These are phyloP conservation scores for Colletotrichum sp. DNA, from an alignment of 2,329 filamentous ascomycete genomes.

Conservation along the genomic window DNA sequence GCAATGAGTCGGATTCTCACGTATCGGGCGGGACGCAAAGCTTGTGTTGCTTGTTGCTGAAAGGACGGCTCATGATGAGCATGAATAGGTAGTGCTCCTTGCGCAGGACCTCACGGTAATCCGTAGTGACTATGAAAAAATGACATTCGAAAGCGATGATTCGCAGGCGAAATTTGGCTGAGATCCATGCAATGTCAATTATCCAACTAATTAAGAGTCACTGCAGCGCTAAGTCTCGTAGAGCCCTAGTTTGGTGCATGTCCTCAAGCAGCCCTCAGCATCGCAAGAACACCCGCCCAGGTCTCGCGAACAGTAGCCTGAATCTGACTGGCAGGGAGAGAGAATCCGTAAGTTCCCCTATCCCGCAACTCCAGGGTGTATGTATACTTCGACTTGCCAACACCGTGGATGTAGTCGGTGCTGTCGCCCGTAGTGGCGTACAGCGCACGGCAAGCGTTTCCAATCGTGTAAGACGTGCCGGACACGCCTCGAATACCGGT, in stretches of 20 bases:
- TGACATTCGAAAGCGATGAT: accelerated
- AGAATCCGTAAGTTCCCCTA: slow-evolving; percentile 16
- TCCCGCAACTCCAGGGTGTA: slow-evolving; percentile 22
- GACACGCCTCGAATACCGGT: slow-evolving; percentile 20
- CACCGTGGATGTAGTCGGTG: slow-evolving; percentile 25
- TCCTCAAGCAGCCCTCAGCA: slow-evolving; percentile 41
- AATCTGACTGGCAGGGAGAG: slow-evolving; percentile 18
- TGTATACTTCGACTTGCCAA: slow-evolving; percentile 21
- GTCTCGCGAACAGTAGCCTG: slow-evolving; percentile 21
- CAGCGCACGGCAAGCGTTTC: slow-evolving; percentile 24
- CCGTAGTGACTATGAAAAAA: accelerated
- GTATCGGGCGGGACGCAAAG: not conserved
- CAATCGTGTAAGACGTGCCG: slow-evolving; percentile 22
- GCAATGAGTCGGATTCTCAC: not conserved
- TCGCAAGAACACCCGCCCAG: slow-evolving; percentile 22
- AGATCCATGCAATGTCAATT: accelerated
- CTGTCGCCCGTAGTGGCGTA: slow-evolving; percentile 26
- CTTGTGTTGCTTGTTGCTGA: not conserved
- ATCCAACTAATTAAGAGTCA: accelerated
- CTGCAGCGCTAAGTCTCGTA: accelerated
- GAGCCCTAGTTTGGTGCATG: not conserved
- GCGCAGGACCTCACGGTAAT: accelerated
- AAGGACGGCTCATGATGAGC: not conserved
- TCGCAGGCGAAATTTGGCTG: accelerated
- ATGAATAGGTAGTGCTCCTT: not conserved